Conservation (phyloP, 345 rosid species). For the Aethionema arabicum region DNA sequence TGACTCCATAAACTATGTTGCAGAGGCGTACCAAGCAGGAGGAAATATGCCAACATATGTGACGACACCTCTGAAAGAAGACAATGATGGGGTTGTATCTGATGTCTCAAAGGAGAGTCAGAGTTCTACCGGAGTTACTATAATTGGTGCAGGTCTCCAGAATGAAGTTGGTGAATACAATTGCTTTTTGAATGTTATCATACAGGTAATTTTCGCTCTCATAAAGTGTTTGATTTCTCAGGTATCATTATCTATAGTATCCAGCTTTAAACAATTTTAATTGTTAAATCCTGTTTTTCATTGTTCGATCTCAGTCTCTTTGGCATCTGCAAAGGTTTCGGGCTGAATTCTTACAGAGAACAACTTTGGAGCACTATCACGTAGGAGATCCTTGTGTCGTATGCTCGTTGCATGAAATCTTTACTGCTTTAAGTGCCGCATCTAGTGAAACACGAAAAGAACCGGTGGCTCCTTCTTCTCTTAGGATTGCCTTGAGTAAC, state of each 20-base stretch:
- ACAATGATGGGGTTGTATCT: conserved; percentile 34
- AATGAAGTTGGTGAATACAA: conserved; percentile 96
- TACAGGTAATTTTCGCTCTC: conserved; percentile 60
- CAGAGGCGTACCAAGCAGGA: conserved; percentile 68
- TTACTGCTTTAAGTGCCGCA: conserved; percentile 61
- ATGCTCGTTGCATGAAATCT: conserved; percentile 76
- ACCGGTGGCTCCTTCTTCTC: conserved; percentile 83
- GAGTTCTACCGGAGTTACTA: conserved; percentile 41
- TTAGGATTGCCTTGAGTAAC: conserved; percentile 87
- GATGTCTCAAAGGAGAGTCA: conserved; percentile 37
- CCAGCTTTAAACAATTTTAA: no score
- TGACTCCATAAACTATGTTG: conserved; percentile 30
- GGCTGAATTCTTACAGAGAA: conserved; percentile 73
- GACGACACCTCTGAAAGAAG: conserved; percentile 40
- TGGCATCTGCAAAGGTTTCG: conserved; percentile 90
- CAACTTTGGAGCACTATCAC: conserved; percentile 70
- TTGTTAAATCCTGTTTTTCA: conserved; percentile 15
- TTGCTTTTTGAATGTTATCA: conserved; percentile 95
- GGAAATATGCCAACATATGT: conserved; percentile 45
- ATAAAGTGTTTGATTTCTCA: conserved; percentile 12
- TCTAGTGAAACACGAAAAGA: conserved; percentile 56
- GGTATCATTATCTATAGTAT: conserved; percentile 5
- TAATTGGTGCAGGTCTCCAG: conserved; percentile 81
- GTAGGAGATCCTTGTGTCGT: conserved; percentile 96
- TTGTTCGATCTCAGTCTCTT: conserved; percentile 59